Evolutionary conservation across 148 eudicot species (phyloP), one percentile per base, ranked within the genome.

Genomic region (Selenicereus undatus): DNA sequence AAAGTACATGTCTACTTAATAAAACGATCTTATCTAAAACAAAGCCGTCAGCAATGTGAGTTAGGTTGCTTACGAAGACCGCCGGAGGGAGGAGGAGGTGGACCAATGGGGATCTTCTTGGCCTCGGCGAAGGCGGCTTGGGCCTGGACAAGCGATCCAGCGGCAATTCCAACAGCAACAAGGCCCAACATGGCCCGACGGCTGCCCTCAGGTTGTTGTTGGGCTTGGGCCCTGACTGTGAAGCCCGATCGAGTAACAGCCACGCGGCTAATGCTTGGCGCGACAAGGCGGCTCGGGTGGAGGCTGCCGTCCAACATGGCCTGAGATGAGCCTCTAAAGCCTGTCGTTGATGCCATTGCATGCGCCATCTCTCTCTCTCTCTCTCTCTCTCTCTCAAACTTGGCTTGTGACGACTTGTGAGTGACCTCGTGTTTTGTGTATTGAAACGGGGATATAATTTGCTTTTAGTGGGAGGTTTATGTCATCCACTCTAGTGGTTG

Each of bases 41-140:
- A 32, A 32, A 32, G 32, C 32, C 32, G 32, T 32, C 2, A 2
- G 5, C 43, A 39, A 39, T 39, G 3, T 39, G 43, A 39, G 7
- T 39, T 39, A 39, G 43, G 3, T 39, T 39, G 43, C 99, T 91
- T 90, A 96, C 99, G 93, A 42, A 96, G 82, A 74, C 99, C 99
- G 42, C 99, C 99, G 42, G 99, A 96, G 30, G 93, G 99, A 1
- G 93, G 92, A 0, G 99, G 99, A 56, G 99, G 99, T 5, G 89
- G 90, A 45, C 99, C 99, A 68, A 96, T 68, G 78, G 93, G 84
- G 83, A 96, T 96, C 27, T 92, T 12, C 81, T 72, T 85, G 71
- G 91, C 95, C 32, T 87, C 99, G 16, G 99, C 99, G 16, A 96
- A 81, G 21, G 88, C 99, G 24, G 89, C 93, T 62, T 91, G 83